Conservation (phyloP, 768 basidiomycete genomes). For the Crucibulum laeve region DNA sequence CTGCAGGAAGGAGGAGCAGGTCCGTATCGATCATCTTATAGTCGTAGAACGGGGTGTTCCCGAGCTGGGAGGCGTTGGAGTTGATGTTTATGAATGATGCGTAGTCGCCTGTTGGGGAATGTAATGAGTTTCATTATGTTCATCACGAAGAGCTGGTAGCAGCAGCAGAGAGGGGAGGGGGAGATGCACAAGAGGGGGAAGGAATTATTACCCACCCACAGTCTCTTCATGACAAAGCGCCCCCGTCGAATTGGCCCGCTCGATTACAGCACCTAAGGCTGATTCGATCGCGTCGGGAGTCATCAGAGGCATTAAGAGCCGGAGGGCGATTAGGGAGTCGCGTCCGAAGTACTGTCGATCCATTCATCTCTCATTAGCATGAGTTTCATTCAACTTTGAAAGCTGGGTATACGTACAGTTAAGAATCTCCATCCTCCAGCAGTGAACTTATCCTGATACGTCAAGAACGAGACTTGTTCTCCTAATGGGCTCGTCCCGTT, state of each 20-base stretch:
- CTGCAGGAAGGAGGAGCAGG: conserved; percentile 33
- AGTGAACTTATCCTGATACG: conserved; percentile 32
- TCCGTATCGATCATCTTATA: conserved; percentile 44
- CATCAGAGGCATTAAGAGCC: conserved; percentile 35
- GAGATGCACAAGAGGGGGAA: too few species aligned
- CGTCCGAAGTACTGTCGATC: conserved; percentile 23
- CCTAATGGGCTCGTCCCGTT: conserved; percentile 18
- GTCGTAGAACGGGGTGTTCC: conserved; percentile 34
- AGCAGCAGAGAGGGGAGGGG: too few species aligned
- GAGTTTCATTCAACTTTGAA: background rate
- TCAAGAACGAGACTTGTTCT: conserved; percentile 28
- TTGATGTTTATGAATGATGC: conserved; percentile 36
- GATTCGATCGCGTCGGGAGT: conserved; percentile 35
- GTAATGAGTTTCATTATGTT: too few species aligned
- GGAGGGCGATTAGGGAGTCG: conserved; percentile 39
- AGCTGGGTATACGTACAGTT: conserved; percentile 19
- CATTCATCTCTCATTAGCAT: background rate
- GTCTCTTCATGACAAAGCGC: conserved; percentile 41
- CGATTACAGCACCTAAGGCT: conserved; percentile 39
- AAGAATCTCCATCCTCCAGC: conserved; percentile 44
- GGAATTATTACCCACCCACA: conserved; percentile 15
- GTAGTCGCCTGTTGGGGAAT: conserved; percentile 23
- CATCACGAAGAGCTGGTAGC: too few species aligned
- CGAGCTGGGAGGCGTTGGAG: conserved; percentile 28
- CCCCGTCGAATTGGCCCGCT: conserved; percentile 35